Evolutionary conservation across 2,329 filamentous ascomycete species (phyloP).

Genomic region (Fusarium siculi): DNA sequence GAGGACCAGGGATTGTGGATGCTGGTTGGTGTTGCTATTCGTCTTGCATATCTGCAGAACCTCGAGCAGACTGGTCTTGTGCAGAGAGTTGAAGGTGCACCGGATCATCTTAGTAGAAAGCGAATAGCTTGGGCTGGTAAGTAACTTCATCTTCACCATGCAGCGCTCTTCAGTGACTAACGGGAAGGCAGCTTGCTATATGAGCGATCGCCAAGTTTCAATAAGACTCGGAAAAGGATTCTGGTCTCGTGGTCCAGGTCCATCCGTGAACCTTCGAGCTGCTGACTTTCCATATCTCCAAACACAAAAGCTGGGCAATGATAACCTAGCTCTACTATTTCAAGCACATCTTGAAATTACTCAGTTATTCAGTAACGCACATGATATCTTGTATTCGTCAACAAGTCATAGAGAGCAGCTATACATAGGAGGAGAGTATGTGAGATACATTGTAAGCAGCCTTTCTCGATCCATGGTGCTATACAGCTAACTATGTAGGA

Average conservation of each 20-base stretch:
- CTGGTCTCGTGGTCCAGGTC: constrained; percentile 77
- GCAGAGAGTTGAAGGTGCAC: constrained; percentile 67
- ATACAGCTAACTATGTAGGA: constrained; percentile 52
- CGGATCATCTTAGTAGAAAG: constrained; percentile 69
- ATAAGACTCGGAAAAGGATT: constrained; percentile 78
- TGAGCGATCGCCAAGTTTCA: constrained; percentile 74
- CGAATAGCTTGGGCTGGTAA: constrained; percentile 73
- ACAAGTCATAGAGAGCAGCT: constrained; percentile 75
- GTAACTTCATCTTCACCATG: not conserved
- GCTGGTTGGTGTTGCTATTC: constrained; percentile 76
- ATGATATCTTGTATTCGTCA: constrained; percentile 78
- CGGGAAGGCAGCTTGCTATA: constrained; percentile 64
- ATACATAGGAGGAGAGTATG: constrained; percentile 77
- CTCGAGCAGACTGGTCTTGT: constrained; percentile 76
- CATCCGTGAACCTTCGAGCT: constrained; percentile 70
- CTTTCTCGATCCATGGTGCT: rapidly evolving
- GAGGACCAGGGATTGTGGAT: constrained; percentile 82
- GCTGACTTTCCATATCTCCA: constrained; percentile 76
- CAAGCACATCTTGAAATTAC: constrained; percentile 78
- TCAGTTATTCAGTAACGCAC: constrained; percentile 77
- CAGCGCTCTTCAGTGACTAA: not conserved
- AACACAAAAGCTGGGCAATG: constrained; percentile 66
- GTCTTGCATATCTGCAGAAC: constrained; percentile 76
- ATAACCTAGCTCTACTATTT: constrained; percentile 75
- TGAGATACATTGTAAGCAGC: constrained; percentile 69